phyloP scores from a whole-genome alignment of 805 yeast species.

The Wickerhamomyces pijperi region DNA sequence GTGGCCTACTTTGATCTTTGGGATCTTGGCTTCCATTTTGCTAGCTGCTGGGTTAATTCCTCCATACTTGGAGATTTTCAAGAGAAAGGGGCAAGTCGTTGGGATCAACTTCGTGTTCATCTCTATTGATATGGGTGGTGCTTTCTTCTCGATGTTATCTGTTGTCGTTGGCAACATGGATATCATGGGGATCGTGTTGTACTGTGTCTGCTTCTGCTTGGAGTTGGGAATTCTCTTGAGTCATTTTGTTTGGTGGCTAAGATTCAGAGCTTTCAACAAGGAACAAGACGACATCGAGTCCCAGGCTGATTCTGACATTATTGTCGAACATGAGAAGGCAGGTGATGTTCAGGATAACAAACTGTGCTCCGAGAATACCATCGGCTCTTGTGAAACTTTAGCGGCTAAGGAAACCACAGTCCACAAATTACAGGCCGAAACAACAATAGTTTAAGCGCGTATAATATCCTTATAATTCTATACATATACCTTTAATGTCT shows the following conservation, averaged over 20 bases:
- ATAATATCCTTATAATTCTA: too few species aligned
- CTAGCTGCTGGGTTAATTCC: slow-evolving; percentile 77
- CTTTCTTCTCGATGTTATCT: slow-evolving; percentile 63
- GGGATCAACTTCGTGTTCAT: slow-evolving; percentile 83
- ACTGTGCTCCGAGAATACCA: too few species aligned
- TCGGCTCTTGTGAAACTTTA: too few species aligned
- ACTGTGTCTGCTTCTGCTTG: slow-evolving; percentile 50
- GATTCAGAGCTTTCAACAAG: slow-evolving; percentile 19
- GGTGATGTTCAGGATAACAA: too few species aligned
- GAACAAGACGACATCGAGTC: too few species aligned
- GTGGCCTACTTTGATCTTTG: slow-evolving; percentile 80
- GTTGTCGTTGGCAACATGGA: slow-evolving; percentile 50
- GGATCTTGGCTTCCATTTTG: slow-evolving; percentile 67
- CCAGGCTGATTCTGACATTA: too few species aligned
- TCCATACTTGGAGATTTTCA: slow-evolving; percentile 76
- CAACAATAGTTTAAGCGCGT: too few species aligned
- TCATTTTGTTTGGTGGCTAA: slow-evolving; percentile 49
- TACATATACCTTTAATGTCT: too few species aligned
- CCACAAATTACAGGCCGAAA: too few species aligned
- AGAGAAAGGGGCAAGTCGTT: slow-evolving; percentile 73
- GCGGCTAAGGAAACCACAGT: too few species aligned
- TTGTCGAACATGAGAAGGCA: too few species aligned
- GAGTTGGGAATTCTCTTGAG: slow-evolving; percentile 62
- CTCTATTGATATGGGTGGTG: slow-evolving; percentile 70
- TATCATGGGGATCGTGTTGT: slow-evolving; percentile 58